Base-by-base conservation (phyloP, 2,329 filamentous ascomycete genomes). In the Botrytis hyacinthi region DNA sequence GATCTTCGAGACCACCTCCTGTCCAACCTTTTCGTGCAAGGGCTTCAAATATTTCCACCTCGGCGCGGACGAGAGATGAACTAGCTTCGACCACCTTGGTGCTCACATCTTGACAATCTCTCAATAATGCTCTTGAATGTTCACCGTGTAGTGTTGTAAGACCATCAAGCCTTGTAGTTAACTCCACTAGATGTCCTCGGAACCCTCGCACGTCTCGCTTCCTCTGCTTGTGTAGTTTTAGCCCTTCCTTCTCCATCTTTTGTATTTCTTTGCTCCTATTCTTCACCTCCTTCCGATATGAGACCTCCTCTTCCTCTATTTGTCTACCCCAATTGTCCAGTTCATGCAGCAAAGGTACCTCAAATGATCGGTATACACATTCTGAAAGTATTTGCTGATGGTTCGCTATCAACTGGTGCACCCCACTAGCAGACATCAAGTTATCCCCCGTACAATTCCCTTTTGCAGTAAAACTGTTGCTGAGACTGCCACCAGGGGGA, bases 311-410 rank as follows among this genome's bases (percentile, higher is more conserved):
- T 77, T 91, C 90, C 74, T 90, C 89, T 74, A 91, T 87, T 77
- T 87, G 86, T 70, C 84, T 84, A 71, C 86, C 86, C 89, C 90
- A 92, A 76, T 86, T 86, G 81, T 92, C 90, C 44, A 92, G 84
- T 82, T 92, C 90, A 82, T 91, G 89, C n/a, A 92, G 84, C 35
- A 92, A 83, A 6, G 90, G 90, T 54, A 92, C 89, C 81, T 92
- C 90, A 80, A 92, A 92, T 74, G 85, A 86, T 72, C 90, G 85
- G 81, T 92, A 92, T 14, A 92, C 88, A 0, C 89, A 91, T 82
- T 92, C 90, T 76, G 86, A 88, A 5, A 92, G 85, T 77, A 92
- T 92, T 79, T 91, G 89, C 80, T 91, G 88, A 83, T 92, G 90
- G 82, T 92, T 92, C 63, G 90, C 90, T 73, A 91, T 84, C 32